Base-by-base conservation (phyloP, 805 yeast genomes). In the Candida sphagnicola region DNA sequence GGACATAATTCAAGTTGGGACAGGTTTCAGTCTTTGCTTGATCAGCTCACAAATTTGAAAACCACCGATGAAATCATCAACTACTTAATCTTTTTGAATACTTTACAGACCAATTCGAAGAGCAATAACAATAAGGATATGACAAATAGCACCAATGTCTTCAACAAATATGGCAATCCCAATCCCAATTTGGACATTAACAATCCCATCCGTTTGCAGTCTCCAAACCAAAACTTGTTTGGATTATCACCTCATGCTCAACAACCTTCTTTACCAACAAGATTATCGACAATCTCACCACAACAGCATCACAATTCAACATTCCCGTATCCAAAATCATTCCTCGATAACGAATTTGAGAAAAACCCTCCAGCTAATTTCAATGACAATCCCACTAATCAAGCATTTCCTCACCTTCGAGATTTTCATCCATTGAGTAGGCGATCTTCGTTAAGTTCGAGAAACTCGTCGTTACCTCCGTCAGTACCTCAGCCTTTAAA, bases 31-130 rank as follows among this genome's bases (percentile, higher is more conserved):
- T 37, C 44, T 8, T 45, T 61, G 1, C 42, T 70, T 14, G 61
- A 66, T 2, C 40, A 49, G 13, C 50, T 73, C 12, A 31, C 61
- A 12, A 53, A 47, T 18, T 39, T 52, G 18, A 59, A 54, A 28
- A 49, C 61, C 17, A 38, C 47, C 3, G 67, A 61, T 3, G 63
- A 67, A 19, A 55, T 66, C 12, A 53, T 60, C 15, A 58, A 51
- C 18, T 70, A 70, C 42, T 48, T 72, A 37, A 47, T 49, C 10
- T 61, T 64, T 37, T 51, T 72, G 19, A 50, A 54, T 30, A 39
- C 54, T 11, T 45, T 55, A 23, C 43, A 10, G n/a, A 21, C 24
- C 6, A 21, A 21, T 10, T 21, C 24, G 10, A 21, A 21, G 6
- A 21, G 24, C 6, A 6, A 6, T 10, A 21, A 6, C 24, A 21